phyloP scores from a whole-genome alignment of 164 flowering plant species.

The Magnolia changhungtana region DNA sequence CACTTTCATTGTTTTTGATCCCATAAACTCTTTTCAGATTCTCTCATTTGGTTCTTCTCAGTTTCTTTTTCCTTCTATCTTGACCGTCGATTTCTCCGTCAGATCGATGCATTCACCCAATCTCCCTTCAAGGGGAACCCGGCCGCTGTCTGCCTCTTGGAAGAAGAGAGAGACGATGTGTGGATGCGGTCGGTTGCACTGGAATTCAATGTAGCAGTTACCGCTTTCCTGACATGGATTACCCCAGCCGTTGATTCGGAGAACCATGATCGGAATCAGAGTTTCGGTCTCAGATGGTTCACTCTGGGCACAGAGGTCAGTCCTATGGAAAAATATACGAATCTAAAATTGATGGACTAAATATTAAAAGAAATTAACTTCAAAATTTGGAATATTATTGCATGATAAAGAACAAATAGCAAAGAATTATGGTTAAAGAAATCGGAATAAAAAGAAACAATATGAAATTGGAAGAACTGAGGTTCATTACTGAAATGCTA shows the following conservation, averaged over 20 bases:
- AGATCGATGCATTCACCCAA: constrained; percentile 84
- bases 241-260: not conserved
- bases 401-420: no score
- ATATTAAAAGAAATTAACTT: no score
- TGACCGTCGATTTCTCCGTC: constrained; percentile 1
- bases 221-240: constrained; percentile 54
- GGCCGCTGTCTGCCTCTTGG: constrained; percentile 77
- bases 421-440: no score
- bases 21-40: no score
- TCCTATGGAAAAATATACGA: not conserved
- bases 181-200: constrained; percentile 68
- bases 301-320: constrained; percentile 74
- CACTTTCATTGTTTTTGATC: no score
- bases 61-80: not conserved
- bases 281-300: constrained; percentile 80
- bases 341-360: no score
- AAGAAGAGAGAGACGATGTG: constrained; percentile 56
- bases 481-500: no score
- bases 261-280: constrained; percentile 19
- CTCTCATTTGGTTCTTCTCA: not conserved
- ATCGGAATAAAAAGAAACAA: no score
- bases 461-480: no score
- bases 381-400: no score
- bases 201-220: constrained; percentile 68
- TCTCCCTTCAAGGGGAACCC: constrained; percentile 76